A percentile compares a stretch with the other conserved stretches of the same genome.
phyloP scores from a whole-genome alignment of 352 stramenopile species.

The Phytophthora sp. region DNA sequence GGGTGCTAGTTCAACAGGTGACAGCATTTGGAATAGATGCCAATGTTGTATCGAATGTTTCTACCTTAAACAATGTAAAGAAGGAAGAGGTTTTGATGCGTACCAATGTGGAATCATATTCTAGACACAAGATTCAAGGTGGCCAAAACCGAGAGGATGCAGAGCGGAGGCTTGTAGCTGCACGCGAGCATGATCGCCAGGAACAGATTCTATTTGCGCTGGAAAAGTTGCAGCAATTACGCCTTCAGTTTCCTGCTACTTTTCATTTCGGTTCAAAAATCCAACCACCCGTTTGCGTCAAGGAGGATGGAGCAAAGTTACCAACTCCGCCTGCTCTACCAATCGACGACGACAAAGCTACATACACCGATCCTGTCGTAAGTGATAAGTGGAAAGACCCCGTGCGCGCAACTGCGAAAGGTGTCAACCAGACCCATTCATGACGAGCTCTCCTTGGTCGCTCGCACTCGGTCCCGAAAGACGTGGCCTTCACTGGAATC shows the following conservation, averaged over 20 bases:
- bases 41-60: neutral
- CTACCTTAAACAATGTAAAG: neutral
- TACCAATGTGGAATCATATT: neutral
- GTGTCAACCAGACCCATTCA: neutral
- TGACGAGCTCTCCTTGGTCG: neutral
- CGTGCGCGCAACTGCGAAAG: slow-evolving; percentile 18
- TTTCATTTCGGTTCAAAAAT: neutral
- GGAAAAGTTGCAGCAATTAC: slow-evolving; percentile 50
- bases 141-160: neutral
- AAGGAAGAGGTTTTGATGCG: neutral
- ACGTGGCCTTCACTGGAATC: slow-evolving; percentile 31
- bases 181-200: slow-evolving; percentile 46
- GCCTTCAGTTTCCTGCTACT: slow-evolving; percentile 18
- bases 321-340: neutral
- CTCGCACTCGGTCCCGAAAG: slow-evolving; percentile 27
- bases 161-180: slow-evolving; percentile 22
- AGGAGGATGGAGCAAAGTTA: neutral
- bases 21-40: slow-evolving; percentile 24
- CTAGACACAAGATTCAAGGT: neutral
- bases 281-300: neutral
- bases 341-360: neutral
- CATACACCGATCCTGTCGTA: too few species aligned
- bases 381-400: slow-evolving; percentile 39
- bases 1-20: slow-evolving; percentile 36
- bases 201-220: slow-evolving; percentile 48